Evolutionary conservation across 2,329 filamentous ascomycete genomes (phyloP).

Genomic region (Penicillium sp.): DNA sequence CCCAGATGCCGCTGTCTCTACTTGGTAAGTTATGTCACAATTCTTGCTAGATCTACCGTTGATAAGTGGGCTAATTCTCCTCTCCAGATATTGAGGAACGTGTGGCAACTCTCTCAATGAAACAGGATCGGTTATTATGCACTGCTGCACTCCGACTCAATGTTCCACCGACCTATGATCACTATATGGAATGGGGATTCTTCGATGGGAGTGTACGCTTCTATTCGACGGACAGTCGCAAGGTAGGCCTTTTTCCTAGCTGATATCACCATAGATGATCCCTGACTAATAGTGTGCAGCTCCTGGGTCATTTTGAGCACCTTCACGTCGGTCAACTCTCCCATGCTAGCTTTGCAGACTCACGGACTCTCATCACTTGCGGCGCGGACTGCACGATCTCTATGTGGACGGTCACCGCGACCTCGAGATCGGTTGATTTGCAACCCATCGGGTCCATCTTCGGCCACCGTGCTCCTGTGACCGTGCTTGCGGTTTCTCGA

Average conservation of each 20-base stretch:
- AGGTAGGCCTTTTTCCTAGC: conserved; percentile 49
- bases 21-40: conserved; percentile 57
- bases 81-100: conserved; percentile 68
- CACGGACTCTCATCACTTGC: conserved; percentile 85
- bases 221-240: conserved; percentile 80
- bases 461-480: conserved; percentile 84
- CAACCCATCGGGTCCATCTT: conserved; percentile 80
- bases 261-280: neutral
- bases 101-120: conserved; percentile 76
- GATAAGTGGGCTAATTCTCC: conserved; percentile 18
- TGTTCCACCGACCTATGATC: conserved; percentile 82
- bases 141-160: conserved; percentile 84
- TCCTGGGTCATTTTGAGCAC: conserved; percentile 89
- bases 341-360: conserved; percentile 81
- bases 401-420: conserved; percentile 72
- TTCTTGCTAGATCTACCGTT: neutral
- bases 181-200: conserved; percentile 95
- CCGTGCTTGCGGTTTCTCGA: conserved; percentile 79
- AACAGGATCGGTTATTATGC: conserved; percentile 80
- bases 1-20: conserved; percentile 76
- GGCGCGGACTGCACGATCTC: conserved; percentile 91
- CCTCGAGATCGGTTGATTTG: conserved; percentile 74
- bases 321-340: conserved; percentile 90
- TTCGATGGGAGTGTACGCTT: conserved; percentile 91
- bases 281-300: conserved; percentile 34